Percentiles rank a stretch among this genome's conserved stretches.
phyloP scores from a whole-genome alignment of 1,284 basidiomycete species.

The Apiotrichum sp. region DNA sequence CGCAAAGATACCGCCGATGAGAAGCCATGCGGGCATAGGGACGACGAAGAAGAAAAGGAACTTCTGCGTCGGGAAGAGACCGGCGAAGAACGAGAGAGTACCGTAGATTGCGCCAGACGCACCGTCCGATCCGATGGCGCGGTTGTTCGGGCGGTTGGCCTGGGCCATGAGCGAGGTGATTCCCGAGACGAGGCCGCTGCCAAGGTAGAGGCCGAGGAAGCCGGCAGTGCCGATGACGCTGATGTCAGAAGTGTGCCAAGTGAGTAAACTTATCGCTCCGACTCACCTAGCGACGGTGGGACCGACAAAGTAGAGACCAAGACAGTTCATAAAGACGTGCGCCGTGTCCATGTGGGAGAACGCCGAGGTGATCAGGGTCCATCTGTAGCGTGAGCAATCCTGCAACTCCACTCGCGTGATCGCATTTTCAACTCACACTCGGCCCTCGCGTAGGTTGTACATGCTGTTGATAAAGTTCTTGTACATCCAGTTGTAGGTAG shows the following conservation, averaged over 20 bases:
- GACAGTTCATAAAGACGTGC: conserved; percentile 72
- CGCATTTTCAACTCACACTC: conserved; percentile 49
- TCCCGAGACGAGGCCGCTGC: conserved; percentile 60
- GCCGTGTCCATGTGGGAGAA: conserved; percentile 63
- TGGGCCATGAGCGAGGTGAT: conserved; percentile 53
- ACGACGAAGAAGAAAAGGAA: conserved; percentile 77
- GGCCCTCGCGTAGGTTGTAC: conserved; percentile 61
- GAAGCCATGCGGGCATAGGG: conserved; percentile 75
- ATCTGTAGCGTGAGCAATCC: conserved; percentile 32
- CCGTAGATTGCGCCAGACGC: conserved; percentile 52
- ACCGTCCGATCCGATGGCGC: conserved; percentile 48
- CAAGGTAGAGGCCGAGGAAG: conserved; percentile 72
- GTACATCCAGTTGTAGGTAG: conserved; percentile 56
- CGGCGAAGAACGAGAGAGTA: conserved; percentile 58
- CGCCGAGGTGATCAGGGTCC: conserved; percentile 67
- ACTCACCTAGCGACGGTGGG: conserved; percentile 56
- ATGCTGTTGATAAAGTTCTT: conserved; percentile 60
- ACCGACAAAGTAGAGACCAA: conserved; percentile 74
- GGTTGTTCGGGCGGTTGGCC: neutral
- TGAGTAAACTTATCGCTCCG: neutral
- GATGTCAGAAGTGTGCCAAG: neutral
- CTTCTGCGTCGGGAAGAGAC: conserved; percentile 61
- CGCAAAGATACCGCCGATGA: conserved; percentile 66
- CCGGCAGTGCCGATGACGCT: conserved; percentile 60
- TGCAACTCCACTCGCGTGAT: neutral